Conservation (phyloP, 176 grass and related monocot genomes). For the Carex pumila region DNA sequence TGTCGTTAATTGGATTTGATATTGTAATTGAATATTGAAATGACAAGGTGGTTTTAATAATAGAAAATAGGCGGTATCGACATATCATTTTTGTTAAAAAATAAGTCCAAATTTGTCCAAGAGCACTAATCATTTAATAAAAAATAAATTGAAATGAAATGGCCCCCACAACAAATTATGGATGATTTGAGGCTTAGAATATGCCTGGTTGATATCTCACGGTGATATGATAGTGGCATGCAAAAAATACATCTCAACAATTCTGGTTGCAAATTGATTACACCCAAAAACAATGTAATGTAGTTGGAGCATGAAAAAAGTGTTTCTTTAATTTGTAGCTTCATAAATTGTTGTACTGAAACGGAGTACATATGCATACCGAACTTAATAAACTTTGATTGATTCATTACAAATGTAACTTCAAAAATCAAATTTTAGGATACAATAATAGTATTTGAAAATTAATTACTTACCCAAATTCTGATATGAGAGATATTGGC, state of each 20-base stretch:
- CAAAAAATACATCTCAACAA: background rate
- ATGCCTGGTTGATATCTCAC: no score
- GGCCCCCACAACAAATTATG: no score
- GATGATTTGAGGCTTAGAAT: no score
- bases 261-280: background rate
- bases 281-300: background rate
- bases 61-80: background rate
- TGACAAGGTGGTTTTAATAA: no score
- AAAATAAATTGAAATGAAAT: background rate
- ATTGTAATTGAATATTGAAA: no score
- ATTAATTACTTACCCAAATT: background rate
- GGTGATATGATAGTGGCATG: background rate
- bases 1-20: no score
- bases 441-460: background rate
- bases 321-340: background rate
- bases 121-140: background rate
- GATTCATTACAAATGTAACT: background rate
- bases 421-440: background rate
- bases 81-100: background rate
- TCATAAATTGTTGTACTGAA: background rate
- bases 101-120: no score
- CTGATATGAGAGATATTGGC: background rate
- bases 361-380: background rate
- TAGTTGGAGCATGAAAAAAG: background rate
- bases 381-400: background rate